phyloP scores from a whole-genome alignment of 805 yeast species.

The Ogataea degrootiae region DNA sequence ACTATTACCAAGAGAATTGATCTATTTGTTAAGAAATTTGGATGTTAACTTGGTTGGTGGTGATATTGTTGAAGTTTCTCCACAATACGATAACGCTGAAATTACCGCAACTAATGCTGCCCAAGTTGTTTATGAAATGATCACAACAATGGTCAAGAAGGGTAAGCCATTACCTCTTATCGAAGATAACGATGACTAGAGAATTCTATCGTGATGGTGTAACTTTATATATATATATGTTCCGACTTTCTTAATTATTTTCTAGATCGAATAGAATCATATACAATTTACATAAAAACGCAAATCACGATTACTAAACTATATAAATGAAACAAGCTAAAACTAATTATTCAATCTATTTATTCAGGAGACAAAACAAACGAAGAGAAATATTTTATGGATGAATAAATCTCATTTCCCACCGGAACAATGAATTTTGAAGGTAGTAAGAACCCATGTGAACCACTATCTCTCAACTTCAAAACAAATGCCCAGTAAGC shows the following conservation, averaged over 20 bases:
- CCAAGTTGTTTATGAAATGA: slow-evolving; percentile 63
- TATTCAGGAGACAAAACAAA: slow-evolving; percentile 34
- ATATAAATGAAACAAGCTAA: background rate
- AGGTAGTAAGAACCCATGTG: slow-evolving; percentile 79
- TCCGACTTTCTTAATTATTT: too few relatives aligned
- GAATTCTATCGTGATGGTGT: too few relatives aligned
- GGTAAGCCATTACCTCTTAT: slow-evolving; percentile 21
- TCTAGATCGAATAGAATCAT: background rate
- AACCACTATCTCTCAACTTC: slow-evolving; percentile 76
- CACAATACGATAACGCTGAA: slow-evolving; percentile 61
- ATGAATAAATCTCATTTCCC: slow-evolving; percentile 67
- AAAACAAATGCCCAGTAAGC: slow-evolving; percentile 84
- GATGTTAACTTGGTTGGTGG: slow-evolving; percentile 51
- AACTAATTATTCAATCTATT: background rate
- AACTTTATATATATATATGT: too few relatives aligned
- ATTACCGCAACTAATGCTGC: slow-evolving; percentile 67
- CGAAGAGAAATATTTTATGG: slow-evolving; percentile 61
- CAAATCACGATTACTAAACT: background rate
- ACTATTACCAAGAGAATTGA: slow-evolving; percentile 50
- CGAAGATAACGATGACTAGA: background rate
- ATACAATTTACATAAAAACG: background rate
- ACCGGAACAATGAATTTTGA: slow-evolving; percentile 66
- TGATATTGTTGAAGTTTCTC: slow-evolving; percentile 57
- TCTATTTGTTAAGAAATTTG: slow-evolving; percentile 42
- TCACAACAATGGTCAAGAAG: slow-evolving; percentile 71